Evolutionary conservation across 164 flowering plant species (phyloP).

Genomic region (Aristolochia californica): DNA sequence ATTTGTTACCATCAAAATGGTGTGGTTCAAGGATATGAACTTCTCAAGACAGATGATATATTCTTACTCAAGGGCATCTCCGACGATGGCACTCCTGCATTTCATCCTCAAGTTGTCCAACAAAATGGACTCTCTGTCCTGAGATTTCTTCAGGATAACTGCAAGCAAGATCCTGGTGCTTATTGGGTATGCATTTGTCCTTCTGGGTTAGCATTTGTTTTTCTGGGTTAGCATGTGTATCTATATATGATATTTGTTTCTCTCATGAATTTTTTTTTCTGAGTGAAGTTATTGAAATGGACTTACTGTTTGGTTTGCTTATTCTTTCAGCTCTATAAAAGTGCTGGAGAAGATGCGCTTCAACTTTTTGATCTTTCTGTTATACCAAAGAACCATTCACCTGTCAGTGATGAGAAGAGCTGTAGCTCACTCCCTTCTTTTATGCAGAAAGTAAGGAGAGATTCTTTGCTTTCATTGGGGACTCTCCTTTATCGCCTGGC

Average conservation of each 20-base stretch:
- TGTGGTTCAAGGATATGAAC: constrained; percentile 95
- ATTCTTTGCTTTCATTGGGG: constrained; percentile 69
- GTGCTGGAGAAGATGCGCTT: constrained; percentile 88
- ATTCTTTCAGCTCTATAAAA: constrained; percentile 64
- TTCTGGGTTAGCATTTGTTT: constrained; percentile 1
- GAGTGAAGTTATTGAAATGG: too few relatives aligned
- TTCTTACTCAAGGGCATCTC: constrained; percentile 77
- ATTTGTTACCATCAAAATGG: constrained; percentile 93
- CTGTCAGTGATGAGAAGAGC: constrained; percentile 41
- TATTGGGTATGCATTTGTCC: constrained; percentile 60
- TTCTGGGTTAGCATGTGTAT: background rate
- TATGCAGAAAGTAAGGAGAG: constrained; percentile 59
- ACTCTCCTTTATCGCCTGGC: constrained; percentile 83
- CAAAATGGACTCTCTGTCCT: constrained; percentile 95
- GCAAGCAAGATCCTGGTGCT: constrained; percentile 98
- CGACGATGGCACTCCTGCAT: constrained; percentile 91
- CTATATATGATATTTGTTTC: too few relatives aligned
- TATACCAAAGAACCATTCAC: constrained; percentile 50
- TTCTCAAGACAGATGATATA: constrained; percentile 90
- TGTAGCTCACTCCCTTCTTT: constrained; percentile 57
- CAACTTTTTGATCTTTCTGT: constrained; percentile 93
- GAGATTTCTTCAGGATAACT: constrained; percentile 90
- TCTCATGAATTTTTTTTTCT: too few relatives aligned
- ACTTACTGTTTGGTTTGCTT: background rate
- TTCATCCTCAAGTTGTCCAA: constrained; percentile 94